Percentiles rank a stretch among this genome's conserved stretches.
Evolutionary conservation across 306 rosid species (phyloP).

Genomic region (Gillenia trifoliata): DNA sequence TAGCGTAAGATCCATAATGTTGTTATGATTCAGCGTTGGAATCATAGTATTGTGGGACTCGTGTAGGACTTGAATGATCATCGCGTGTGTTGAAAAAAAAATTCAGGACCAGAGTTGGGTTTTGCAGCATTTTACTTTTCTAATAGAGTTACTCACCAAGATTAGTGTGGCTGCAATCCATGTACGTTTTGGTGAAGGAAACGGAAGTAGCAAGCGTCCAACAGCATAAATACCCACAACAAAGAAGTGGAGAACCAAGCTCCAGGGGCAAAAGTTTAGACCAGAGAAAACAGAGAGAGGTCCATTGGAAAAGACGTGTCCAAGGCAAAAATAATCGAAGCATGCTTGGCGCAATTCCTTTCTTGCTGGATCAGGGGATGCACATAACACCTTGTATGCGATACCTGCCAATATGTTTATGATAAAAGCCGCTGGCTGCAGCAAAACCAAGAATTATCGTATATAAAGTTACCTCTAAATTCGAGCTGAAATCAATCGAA

Average conservation of each 20-base stretch:
- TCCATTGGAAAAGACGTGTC: slow-evolving; percentile 45
- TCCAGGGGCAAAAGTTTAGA: slow-evolving; percentile 48
- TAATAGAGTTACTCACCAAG: slow-evolving; percentile 25
- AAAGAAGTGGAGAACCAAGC: slow-evolving; percentile 51
- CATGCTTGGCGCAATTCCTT: slow-evolving; percentile 56
- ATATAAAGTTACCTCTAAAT: neutral
- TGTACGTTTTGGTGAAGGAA: slow-evolving; percentile 45
- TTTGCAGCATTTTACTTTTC: neutral
- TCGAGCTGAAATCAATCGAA: no score
- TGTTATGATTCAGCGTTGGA: no score
- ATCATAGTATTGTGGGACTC: neutral
- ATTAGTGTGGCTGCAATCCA: slow-evolving; percentile 49
- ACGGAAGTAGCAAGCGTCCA: slow-evolving; percentile 44
- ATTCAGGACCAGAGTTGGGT: neutral
- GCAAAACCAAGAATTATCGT: neutral
- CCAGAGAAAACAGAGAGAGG: slow-evolving; percentile 52
- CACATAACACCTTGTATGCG: slow-evolving; percentile 27
- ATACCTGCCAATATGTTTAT: slow-evolving; percentile 45
- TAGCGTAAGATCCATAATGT: no score
- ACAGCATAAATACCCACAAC: slow-evolving; percentile 47
- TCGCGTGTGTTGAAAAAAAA: neutral
- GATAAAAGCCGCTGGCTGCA: slow-evolving; percentile 59
- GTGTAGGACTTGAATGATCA: neutral
- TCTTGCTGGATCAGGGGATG: slow-evolving; percentile 58
- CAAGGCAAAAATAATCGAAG: slow-evolving; percentile 60